Evolutionary conservation across 768 basidiomycete genomes (phyloP).

Genomic region (Psilocybe sp.): DNA sequence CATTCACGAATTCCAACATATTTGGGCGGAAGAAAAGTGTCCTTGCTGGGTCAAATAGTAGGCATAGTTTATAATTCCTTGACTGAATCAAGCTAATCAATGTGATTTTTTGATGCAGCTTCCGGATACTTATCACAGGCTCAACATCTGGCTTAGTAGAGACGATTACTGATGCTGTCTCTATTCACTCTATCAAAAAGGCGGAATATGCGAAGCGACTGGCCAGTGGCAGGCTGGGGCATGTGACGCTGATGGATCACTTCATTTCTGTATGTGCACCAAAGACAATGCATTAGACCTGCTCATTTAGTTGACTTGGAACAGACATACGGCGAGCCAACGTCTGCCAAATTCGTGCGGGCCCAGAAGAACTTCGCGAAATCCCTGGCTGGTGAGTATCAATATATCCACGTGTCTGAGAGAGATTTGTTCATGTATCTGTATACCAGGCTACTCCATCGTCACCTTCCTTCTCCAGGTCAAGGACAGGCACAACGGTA

Average conservation of each 20-base stretch:
- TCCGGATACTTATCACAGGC: slow-evolving; percentile 94
- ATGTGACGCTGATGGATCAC: slow-evolving; percentile 90
- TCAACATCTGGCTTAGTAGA: slow-evolving; percentile 92
- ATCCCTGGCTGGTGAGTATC: slow-evolving; percentile 69
- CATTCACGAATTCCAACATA: slow-evolving; percentile 87
- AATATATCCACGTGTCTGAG: too few relatives aligned
- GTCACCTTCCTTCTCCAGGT: slow-evolving; percentile 97
- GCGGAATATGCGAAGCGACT: slow-evolving; percentile 91
- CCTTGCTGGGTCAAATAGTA: slow-evolving; percentile 94
- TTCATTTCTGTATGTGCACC: slow-evolving; percentile 71
- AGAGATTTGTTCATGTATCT: too few relatives aligned
- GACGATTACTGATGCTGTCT: slow-evolving; percentile 97
- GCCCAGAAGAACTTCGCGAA: slow-evolving; percentile 95
- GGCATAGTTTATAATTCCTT: slow-evolving; percentile 17
- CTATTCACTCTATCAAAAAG: slow-evolving; percentile 99
- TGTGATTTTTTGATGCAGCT: slow-evolving; percentile 45
- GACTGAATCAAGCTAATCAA: background rate
- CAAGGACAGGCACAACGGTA: slow-evolving; percentile 98
- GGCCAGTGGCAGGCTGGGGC: slow-evolving; percentile 74
- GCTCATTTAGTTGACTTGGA: background rate
- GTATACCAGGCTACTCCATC: slow-evolving; percentile 78
- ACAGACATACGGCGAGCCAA: slow-evolving; percentile 87
- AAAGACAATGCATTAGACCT: background rate
- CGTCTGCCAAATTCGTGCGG: slow-evolving; percentile 81
- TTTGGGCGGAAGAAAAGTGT: slow-evolving; percentile 94